These are phyloP conservation scores for Ogataea neopini DNA, from an alignment of 805 yeast species.

Conservation along the genomic window DNA sequence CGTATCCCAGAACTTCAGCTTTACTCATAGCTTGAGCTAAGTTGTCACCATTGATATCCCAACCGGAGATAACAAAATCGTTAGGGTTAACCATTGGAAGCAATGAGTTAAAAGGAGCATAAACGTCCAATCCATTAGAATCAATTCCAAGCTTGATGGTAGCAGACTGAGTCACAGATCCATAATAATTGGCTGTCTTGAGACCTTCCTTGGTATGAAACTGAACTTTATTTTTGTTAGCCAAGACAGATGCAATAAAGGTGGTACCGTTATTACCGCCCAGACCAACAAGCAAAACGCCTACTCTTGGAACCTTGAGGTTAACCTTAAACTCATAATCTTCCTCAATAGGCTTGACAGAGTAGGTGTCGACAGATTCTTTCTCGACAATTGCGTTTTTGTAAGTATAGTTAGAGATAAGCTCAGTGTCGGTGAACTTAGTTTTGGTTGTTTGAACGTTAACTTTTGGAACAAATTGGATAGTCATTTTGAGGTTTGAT, in stretches of 20 bases:
- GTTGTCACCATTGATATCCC: slow-evolving; percentile 84
- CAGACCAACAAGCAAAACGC: slow-evolving; percentile 87
- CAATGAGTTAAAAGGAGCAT: slow-evolving; percentile 87
- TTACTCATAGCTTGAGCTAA: slow-evolving; percentile 79
- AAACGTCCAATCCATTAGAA: slow-evolving; percentile 76
- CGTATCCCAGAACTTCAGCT: slow-evolving; percentile 83
- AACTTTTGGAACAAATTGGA: slow-evolving; percentile 42
- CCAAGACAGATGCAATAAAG: slow-evolving; percentile 77
- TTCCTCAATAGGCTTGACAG: slow-evolving; percentile 68
- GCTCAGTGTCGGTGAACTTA: slow-evolving; percentile 48
- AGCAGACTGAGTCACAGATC: slow-evolving; percentile 92
- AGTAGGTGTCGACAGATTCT: slow-evolving; percentile 48
- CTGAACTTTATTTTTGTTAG: slow-evolving; percentile 75
- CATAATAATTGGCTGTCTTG: slow-evolving; percentile 75
- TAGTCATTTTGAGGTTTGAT: slow-evolving; percentile 32
- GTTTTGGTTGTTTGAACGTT: slow-evolving; percentile 58
- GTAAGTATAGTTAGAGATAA: slow-evolving; percentile 65
- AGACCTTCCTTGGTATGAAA: slow-evolving; percentile 84
- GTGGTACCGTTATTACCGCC: slow-evolving; percentile 98
- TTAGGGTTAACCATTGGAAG: slow-evolving; percentile 90
- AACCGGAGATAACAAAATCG: slow-evolving; percentile 87
- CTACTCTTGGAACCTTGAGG: slow-evolving; percentile 78
- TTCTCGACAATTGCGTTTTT: slow-evolving; percentile 73
- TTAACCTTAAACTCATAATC: slow-evolving; percentile 88
- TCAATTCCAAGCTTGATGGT: slow-evolving; percentile 90